Evolutionary conservation across 805 yeast genomes (phyloP).

Genomic region (Candida khao-thaluensis): DNA sequence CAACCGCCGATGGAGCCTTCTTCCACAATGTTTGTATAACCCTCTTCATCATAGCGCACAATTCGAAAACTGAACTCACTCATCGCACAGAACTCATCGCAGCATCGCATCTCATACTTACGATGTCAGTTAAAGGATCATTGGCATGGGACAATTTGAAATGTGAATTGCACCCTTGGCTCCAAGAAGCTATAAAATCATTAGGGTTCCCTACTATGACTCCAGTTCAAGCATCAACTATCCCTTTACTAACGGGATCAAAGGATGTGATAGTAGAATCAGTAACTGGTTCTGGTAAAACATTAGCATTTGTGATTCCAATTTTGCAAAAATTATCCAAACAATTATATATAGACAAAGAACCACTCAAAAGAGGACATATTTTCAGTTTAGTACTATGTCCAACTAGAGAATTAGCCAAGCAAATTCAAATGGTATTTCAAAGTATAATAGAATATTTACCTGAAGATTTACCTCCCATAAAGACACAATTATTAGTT

Average conservation of each 20-base stretch:
- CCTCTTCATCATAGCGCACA: constrained; percentile 25
- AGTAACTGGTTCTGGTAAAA: constrained; percentile 98
- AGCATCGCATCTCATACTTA: constrained; percentile 8
- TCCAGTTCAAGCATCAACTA: constrained; percentile 94
- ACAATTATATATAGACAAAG: constrained; percentile 24
- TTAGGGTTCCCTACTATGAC: constrained; percentile 83
- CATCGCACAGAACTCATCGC: constrained; percentile 4
- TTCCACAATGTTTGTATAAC: constrained; percentile 21
- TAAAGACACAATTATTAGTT: constrained; percentile 60
- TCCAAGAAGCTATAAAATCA: constrained; percentile 65
- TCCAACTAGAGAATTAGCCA: constrained; percentile 70
- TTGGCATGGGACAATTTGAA: constrained; percentile 61
- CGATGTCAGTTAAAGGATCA: constrained; percentile 32
- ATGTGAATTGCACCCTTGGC: constrained; percentile 64
- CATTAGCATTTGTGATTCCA: constrained; percentile 86
- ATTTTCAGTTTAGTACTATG: constrained; percentile 71
- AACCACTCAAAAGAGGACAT: constrained; percentile 55
- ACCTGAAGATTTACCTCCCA: constrained; percentile 44
- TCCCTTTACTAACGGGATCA: constrained; percentile 77
- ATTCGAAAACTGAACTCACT: too few species aligned
- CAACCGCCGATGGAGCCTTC: constrained; percentile 2
- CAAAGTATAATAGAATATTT: constrained; percentile 54
- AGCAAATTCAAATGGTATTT: constrained; percentile 70
- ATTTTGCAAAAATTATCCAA: constrained; percentile 62
- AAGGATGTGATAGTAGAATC: constrained; percentile 97